Percentiles rank a stretch among this genome's conserved stretches.
Evolutionary conservation across 225 moss, liverwort and hornwort species (phyloP).

Genomic region (Straminergon stramineum): DNA sequence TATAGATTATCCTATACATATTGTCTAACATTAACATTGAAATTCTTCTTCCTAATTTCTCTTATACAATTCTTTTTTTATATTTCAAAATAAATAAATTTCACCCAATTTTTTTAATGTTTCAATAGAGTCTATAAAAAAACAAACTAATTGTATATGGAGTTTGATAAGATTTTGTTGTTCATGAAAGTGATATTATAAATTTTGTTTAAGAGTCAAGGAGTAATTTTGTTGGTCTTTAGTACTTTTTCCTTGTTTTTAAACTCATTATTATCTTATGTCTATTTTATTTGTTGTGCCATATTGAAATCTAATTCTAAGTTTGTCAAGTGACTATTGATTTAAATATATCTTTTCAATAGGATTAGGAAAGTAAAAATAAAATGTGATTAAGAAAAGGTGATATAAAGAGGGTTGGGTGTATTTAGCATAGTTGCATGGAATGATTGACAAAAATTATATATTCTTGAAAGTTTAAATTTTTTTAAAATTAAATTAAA

Average conservation of each 20-base stretch:
- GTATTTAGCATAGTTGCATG: background rate
- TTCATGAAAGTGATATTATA: background rate
- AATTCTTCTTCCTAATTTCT: background rate
- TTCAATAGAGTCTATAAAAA: background rate
- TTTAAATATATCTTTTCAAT: background rate
- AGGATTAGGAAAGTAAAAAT: background rate
- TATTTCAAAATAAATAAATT: background rate
- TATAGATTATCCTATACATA: background rate
- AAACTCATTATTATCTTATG: background rate
- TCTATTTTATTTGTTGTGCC: fast-evolving
- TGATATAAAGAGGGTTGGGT: background rate
- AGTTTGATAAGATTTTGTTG: background rate
- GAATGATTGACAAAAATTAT: background rate
- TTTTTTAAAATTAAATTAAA: too few relatives aligned
- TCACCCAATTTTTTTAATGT: background rate
- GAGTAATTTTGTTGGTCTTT: background rate
- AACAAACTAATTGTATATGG: background rate
- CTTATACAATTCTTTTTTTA: background rate
- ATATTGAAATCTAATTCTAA: background rate
- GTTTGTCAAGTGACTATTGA: background rate
- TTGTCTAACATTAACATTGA: background rate
- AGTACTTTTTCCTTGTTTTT: fast-evolving
- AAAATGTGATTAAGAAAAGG: background rate
- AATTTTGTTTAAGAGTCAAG: background rate
- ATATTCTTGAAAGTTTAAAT: background rate